Evolutionary conservation across 1,284 basidiomycete genomes (phyloP), one percentile per base, ranked within the genome.

Genomic region (Xerocomus amazonicus): DNA sequence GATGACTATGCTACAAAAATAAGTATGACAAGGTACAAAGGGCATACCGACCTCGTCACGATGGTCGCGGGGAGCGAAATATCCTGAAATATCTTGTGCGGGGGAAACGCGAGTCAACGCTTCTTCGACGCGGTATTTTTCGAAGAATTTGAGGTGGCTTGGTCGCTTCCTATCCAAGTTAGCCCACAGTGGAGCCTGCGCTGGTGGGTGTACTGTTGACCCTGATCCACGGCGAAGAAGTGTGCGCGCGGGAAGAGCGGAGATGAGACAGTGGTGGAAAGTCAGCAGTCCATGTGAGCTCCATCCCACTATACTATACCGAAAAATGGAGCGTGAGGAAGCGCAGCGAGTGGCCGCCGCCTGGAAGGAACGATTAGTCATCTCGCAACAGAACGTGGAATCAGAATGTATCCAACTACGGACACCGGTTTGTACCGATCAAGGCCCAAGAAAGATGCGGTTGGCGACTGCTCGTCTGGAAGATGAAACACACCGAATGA

Each of bases 101-200:
- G 58, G 52, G 55, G 47, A 41, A 44, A 27, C 43, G 40, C 37
- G 16, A 14, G 23, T 26, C 26, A 33, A 48, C 19, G 13, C 9
- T 46, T 47, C 66, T 63, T 66, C 62, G 66, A 67, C 46, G 29
- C 61, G 63, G 65, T 59, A 55, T 59, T 67, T 68, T 66, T 68
- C 54, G 63, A 65, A 43, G 34, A 61, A 52, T 57, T 49, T 13
- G 40, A 39, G 31, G 45, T 50, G 52, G 51, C 45, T 47, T 46
- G 45, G n/a, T 14, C 10, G 29, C 45, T 58, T 40, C 62, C 51
- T 39, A 46, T 50, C 50, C n/a, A n/a, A 33, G 55, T 16, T 40
- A 10, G 48, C 14, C 39, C 14, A 8, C 32, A 52, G 43, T 42
- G 42, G 45, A 38, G 51, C 19, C 19, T 23, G 19, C 19, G 47